Base-by-base conservation (phyloP, 306 rosid species). In the Cicer arietinum region DNA sequence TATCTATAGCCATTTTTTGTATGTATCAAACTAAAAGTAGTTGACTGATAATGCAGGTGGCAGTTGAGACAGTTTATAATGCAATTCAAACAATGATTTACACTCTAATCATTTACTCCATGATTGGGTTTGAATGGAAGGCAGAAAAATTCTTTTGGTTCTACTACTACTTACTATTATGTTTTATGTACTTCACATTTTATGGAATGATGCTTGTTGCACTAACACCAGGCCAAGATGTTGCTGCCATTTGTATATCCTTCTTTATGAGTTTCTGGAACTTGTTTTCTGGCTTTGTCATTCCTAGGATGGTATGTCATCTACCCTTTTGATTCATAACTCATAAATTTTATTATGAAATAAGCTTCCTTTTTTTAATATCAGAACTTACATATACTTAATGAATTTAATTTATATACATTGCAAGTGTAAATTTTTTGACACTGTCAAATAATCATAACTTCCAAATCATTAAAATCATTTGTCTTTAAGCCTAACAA, bases 181-280 rank as follows among this genome's bases (percentile, higher is more conserved):
- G 88, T 78, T 89, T 89, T 2, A 75, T 86, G 71, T 90, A 85
- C 90, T 89, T 79, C 85, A 85, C 96, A 0, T 65, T 90, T 82
- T 93, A 88, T 35, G 96, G 98, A 4, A 92, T 92, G 98, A 90
- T 89, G 98, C 57, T 82, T 30, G 82, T 90, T 43, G 88, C 98
- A 10, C 61, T 92, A 20, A 92, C 98, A 30, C 94, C 96, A 1
- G 76, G 82, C 67, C 86, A 79, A 59, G 90, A 90, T 74, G 50
- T 92, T 50, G 94, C 96, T 39, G 74, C 83, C 46, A 82, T 90
- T 46, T 75, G 75, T 17, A 79, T 81, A 83, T 71, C 94, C 10
- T 85, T 85, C 87, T 90, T 93, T 84, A 64, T 82, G 47, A 70
- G 71, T 78, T 72, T 90, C 52, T 90, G 95, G 98, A 89, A 86